Percentiles rank a stretch among this genome's conserved stretches.
These are phyloP conservation scores for Phylloboletellus chloephorus DNA, from an alignment of 1,284 basidiomycete species.

Conservation along the genomic window DNA sequence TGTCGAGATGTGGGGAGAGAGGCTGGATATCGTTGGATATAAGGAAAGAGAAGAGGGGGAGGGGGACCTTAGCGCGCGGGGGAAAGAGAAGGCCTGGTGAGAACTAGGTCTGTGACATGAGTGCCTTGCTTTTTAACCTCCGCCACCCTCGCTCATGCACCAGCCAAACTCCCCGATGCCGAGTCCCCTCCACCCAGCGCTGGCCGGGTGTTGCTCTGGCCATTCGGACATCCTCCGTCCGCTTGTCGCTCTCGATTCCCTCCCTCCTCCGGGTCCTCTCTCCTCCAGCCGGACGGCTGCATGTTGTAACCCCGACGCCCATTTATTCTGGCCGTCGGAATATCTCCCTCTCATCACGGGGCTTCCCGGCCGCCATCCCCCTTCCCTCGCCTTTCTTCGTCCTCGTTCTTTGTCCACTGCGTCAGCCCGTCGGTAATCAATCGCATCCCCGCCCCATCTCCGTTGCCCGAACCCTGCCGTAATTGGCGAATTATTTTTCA, in stretches of 20 bases:
- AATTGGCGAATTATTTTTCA: too few relatives aligned
- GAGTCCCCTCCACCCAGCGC: conserved; percentile 6
- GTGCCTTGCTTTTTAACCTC: conserved; percentile 32
- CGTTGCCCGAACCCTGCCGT: too few relatives aligned
- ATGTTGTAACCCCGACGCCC: too few relatives aligned
- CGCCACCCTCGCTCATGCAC: conserved; percentile 11
- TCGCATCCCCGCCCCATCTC: conserved; percentile 1
- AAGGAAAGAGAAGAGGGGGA: conserved; percentile 1
- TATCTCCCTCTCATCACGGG: conserved; percentile 11
- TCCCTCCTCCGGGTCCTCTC: not conserved
- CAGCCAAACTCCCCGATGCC: conserved; percentile 1
- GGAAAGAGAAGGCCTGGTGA: conserved; percentile 24
- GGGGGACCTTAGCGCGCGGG: conserved; percentile 20
- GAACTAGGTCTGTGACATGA: conserved; percentile 19
- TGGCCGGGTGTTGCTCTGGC: too few relatives aligned
- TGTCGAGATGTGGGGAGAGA: too few relatives aligned
- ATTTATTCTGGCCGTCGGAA: too few relatives aligned
- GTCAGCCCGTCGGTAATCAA: conserved; percentile 4
- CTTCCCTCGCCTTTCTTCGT: not conserved
- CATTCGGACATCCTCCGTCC: too few relatives aligned
- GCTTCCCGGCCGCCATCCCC: not conserved
- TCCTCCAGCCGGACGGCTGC: too few relatives aligned
- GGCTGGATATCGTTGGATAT: conserved; percentile 10
- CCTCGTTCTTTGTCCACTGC: not conserved
- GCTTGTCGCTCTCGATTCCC: not conserved